Evolutionary conservation across 176 grass and related monocot species (phyloP).

Genomic region (Canna indica): DNA sequence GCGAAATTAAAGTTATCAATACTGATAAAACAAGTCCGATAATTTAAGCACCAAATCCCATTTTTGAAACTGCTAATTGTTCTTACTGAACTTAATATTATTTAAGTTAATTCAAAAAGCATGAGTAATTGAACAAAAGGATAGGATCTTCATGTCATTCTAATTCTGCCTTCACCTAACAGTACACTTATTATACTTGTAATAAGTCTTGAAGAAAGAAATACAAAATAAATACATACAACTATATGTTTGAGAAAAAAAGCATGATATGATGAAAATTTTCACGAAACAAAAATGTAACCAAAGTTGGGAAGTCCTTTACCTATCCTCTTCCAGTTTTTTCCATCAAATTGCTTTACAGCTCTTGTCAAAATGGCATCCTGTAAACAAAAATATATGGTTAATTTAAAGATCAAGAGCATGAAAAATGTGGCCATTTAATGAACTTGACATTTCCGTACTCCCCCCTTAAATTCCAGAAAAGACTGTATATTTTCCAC

Average conservation of each 20-base stretch:
- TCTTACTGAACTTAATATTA: neutral
- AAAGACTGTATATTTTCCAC: neutral
- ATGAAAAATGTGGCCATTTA: neutral
- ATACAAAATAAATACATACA: neutral
- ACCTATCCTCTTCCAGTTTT: conserved; percentile 20
- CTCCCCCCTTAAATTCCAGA: neutral
- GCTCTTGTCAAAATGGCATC: neutral
- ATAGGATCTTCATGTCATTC: neutral
- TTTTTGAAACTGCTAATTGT: neutral
- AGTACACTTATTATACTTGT: too few species aligned
- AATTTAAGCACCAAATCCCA: neutral
- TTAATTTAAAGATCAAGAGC: neutral
- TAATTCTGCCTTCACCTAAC: neutral
- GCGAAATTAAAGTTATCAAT: neutral
- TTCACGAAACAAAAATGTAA: neutral
- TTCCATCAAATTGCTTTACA: conserved; percentile 14
- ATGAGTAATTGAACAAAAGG: neutral
- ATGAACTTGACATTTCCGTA: neutral
- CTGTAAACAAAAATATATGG: conserved; percentile 2
- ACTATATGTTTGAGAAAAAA: neutral
- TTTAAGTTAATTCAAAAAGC: neutral
- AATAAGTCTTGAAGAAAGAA: too few species aligned
- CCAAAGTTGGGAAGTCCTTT: neutral
- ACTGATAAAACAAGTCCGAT: neutral
- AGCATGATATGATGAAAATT: neutral